phyloP scores from a whole-genome alignment of 352 stramenopile genomes.

The Paralagenidium karlingii region DNA sequence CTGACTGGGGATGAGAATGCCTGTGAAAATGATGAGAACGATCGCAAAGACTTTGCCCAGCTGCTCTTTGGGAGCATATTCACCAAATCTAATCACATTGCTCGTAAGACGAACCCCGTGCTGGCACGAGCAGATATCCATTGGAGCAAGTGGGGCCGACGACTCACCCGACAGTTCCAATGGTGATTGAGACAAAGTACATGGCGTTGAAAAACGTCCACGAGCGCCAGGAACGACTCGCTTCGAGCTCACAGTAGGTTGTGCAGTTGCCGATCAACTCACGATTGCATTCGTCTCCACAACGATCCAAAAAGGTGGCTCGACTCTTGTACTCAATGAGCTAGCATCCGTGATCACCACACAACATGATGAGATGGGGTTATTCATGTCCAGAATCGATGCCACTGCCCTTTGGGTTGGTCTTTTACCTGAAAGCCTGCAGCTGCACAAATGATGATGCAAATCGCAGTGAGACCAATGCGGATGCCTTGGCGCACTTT shows the following conservation, averaged over 20 bases:
- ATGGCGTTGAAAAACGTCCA: slow-evolving; percentile 62
- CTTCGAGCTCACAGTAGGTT: no score
- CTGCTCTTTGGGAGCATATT: slow-evolving; percentile 47
- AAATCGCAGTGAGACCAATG: slow-evolving; percentile 35
- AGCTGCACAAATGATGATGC: slow-evolving; percentile 49
- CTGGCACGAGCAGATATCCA: no score
- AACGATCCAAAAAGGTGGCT: no score
- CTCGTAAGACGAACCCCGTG: neutral
- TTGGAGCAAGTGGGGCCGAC: neutral
- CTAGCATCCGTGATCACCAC: no score
- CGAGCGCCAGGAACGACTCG: no score
- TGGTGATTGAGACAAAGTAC: slow-evolving; percentile 81
- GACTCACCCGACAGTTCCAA: slow-evolving; percentile 55
- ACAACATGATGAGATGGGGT: no score
- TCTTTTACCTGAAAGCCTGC: slow-evolving; percentile 41
- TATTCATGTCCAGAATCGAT: no score
- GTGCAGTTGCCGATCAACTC: no score
- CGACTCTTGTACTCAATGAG: no score
- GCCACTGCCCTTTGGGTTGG: no score
- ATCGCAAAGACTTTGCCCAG: slow-evolving; percentile 57
- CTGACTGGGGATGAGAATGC: slow-evolving; percentile 45
- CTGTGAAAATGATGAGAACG: slow-evolving; percentile 60
- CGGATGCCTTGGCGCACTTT: slow-evolving; percentile 36
- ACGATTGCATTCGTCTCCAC: no score
- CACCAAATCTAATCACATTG: slow-evolving; percentile 32